Percentiles rank a stretch among this genome's conserved stretches.
Evolutionary conservation across 2,329 filamentous ascomycete genomes (phyloP).

Genomic region (Tolypocladium pustulatum): DNA sequence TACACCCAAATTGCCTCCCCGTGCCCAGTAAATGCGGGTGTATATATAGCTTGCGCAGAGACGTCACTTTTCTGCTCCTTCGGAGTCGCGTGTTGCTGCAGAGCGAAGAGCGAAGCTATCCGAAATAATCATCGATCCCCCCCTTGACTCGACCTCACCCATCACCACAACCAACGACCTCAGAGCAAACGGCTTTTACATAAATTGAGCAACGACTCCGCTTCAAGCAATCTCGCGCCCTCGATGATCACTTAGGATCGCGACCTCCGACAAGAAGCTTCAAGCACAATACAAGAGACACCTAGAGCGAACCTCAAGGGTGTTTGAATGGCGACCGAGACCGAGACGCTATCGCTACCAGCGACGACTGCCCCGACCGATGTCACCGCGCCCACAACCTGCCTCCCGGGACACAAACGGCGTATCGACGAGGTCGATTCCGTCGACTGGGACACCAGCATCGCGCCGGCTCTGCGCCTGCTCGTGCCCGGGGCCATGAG

Average conservation of each 20-base stretch:
- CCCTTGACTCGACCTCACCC: not conserved
- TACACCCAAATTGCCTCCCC: not conserved
- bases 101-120: not conserved
- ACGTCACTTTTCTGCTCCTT: not conserved
- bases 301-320: not conserved
- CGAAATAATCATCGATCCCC: not conserved
- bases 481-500: not conserved
- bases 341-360: constrained; percentile 19
- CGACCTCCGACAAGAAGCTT: not conserved
- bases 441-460: constrained; percentile 19
- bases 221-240: not conserved
- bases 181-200: not conserved
- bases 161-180: not conserved
- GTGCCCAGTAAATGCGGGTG: not conserved
- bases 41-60: not conserved
- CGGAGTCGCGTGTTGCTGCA: not conserved
- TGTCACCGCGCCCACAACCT: constrained; percentile 14
- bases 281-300: not conserved
- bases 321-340: constrained; percentile 18
- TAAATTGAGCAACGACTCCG: not conserved
- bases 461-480: constrained; percentile 8
- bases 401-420: constrained; percentile 4
- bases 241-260: not conserved
- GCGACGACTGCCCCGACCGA: constrained; percentile 21
- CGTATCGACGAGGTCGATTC: constrained; percentile 7